phyloP scores from a whole-genome alignment of 2,329 filamentous ascomycete species.

The Cordyceps sp. region DNA sequence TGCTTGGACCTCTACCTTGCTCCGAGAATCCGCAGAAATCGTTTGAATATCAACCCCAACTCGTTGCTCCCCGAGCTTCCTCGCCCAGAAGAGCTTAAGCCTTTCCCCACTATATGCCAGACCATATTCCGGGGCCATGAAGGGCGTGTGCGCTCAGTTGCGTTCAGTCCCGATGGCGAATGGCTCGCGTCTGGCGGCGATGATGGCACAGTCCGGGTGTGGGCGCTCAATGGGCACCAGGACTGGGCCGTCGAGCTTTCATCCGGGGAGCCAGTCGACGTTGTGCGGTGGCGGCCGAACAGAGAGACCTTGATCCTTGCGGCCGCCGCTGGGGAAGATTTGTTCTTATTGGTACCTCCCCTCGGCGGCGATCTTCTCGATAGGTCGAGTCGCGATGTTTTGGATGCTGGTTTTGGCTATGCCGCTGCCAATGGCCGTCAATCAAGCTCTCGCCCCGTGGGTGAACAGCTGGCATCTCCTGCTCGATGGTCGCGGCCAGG shows the following conservation, averaged over 20 bases:
- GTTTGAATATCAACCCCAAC: constrained; percentile 90
- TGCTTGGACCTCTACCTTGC: constrained; percentile 93
- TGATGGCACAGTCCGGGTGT: constrained; percentile 81
- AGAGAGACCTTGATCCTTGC: constrained; percentile 69
- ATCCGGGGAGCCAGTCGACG: constrained; percentile 64
- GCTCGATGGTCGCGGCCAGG: constrained; percentile 75
- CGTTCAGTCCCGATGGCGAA: constrained; percentile 70
- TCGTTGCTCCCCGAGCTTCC: constrained; percentile 86
- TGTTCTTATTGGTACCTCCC: constrained; percentile 70
- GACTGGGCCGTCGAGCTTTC: constrained; percentile 72
- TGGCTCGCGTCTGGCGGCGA: constrained; percentile 88
- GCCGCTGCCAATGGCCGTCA: too few relatives aligned
- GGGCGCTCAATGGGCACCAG: constrained; percentile 81
- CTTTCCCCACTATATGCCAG: constrained; percentile 82
- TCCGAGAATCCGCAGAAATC: constrained; percentile 78
- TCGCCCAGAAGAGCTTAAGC: constrained; percentile 80
- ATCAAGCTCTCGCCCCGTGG: too few relatives aligned
- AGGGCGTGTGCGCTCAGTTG: constrained; percentile 69
- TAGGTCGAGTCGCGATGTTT: constrained; percentile 53
- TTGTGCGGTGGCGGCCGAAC: constrained; percentile 77
- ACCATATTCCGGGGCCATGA: constrained; percentile 79
- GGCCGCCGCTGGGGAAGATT: constrained; percentile 66
- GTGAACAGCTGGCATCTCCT: too few relatives aligned
- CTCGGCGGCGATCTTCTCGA: constrained; percentile 59
- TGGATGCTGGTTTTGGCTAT: constrained; percentile 88